Evolutionary conservation across 352 stramenopile genomes (phyloP).

Genomic region (Pythium brassicae): DNA sequence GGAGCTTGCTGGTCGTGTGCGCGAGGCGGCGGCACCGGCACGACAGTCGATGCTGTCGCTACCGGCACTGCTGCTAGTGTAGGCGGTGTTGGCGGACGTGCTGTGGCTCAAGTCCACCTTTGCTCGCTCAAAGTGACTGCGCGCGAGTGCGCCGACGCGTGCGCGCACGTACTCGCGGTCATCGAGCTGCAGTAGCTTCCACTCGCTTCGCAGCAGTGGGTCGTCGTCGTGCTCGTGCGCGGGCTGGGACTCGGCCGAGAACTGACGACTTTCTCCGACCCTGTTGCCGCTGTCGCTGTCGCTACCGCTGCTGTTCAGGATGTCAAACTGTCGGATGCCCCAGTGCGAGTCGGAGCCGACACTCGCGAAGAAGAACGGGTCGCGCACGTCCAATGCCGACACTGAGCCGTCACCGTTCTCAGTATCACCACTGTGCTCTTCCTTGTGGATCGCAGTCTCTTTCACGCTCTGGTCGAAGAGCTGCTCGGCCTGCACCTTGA

Average conservation of each 20-base stretch:
- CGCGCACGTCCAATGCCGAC: not conserved
- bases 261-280: not conserved
- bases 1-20: not conserved
- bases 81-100: too few relatives aligned
- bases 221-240: slow-evolving; percentile 18
- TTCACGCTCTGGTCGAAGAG: slow-evolving; percentile 7
- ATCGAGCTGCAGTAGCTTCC: slow-evolving; percentile 28
- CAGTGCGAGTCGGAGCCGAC: slow-evolving; percentile 7
- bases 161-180: slow-evolving; percentile 30
- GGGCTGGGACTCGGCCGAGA: slow-evolving; percentile 2
- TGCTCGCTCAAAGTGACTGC: slow-evolving; percentile 31
- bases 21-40: not conserved
- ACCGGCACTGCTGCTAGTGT: not conserved
- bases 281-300: not conserved
- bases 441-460: not conserved
- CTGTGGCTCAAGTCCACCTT: slow-evolving; percentile 22
- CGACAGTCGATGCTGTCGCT: not conserved
- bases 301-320: slow-evolving; percentile 7
- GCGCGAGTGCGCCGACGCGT: slow-evolving; percentile 29
- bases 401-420: not conserved
- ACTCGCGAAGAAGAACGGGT: slow-evolving; percentile 7
- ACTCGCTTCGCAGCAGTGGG: slow-evolving; percentile 31
- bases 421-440: not conserved
- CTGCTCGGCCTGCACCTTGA: slow-evolving; percentile 16
- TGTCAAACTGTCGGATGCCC: slow-evolving; percentile 12